Evolutionary conservation across 2,329 filamentous ascomycete genomes (phyloP), one percentile per base, ranked within the genome.

Genomic region (Exophiala mesophila): DNA sequence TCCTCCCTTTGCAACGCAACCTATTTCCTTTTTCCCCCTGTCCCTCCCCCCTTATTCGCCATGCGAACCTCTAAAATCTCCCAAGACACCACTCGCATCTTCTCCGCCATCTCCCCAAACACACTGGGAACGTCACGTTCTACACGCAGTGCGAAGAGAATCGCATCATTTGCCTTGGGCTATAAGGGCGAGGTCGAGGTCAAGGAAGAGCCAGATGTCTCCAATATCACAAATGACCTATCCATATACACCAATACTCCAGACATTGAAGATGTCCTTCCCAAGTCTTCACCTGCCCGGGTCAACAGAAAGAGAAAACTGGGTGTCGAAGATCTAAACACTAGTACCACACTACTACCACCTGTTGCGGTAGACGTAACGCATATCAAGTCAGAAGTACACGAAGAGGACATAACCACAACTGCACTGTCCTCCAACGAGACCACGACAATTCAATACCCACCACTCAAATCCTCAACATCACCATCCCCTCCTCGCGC

Each of bases 51-150:
- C 23, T 6, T 7, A 6, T 12, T 26, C 23, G 23, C 6, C 9
- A 81, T 80, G 77, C 69, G 73, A 30, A 75, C 76, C 3, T 81
- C 78, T 6, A 68, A 72, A 30, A 63, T 79, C 39, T 78, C 78
- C 6, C 70, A 70, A 55, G 77, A 82, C 19, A 76, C 78, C 1
- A 64, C 76, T 3, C 77, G 71, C 48, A 60, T 80, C n/a, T 64
- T 80, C 35, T 68, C 73, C 50, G 60, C 66, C 4, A 54, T 71
- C n/a, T 65, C 71, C 13, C 55, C 62, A 24, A 57, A 57, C 52
- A 30, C 55, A 52, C 26, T 56, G 59, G 16, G 57, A 61, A 9
- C 64, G 65, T 6, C 68, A 3, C 68, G 74, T 47, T 68, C 68
- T 44, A 72, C 78, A 52, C 63, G 75, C 23, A 47, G 41, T 20